Conservation (phyloP, 1,284 basidiomycete genomes). For the Sporisorium exsertum region DNA sequence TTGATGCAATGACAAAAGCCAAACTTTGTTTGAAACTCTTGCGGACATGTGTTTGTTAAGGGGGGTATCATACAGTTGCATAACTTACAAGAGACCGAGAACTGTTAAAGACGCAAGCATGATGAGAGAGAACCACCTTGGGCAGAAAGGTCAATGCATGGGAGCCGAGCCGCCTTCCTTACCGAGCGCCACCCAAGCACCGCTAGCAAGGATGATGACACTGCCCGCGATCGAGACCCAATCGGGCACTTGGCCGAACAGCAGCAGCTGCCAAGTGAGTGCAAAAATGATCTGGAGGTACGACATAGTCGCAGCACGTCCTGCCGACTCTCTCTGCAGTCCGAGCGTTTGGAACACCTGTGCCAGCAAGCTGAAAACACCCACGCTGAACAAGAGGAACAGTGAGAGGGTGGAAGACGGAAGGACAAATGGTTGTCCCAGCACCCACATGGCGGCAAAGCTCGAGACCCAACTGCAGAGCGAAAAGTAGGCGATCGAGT, state of each 20-base stretch:
- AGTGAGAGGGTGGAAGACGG: constrained; percentile 29
- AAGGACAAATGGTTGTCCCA: constrained; percentile 40
- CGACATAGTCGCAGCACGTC: constrained; percentile 46
- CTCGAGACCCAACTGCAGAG: constrained; percentile 75
- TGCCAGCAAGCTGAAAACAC: constrained; percentile 49
- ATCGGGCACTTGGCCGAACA: constrained; percentile 35
- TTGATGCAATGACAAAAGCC: not conserved
- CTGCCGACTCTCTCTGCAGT: constrained; percentile 54
- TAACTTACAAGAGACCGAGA: constrained; percentile 12
- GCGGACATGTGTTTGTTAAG: constrained; percentile 1
- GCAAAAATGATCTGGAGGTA: constrained; percentile 54
- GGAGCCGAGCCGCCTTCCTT: constrained; percentile 25
- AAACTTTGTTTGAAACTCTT: constrained; percentile 6
- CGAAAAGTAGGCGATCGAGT: constrained; percentile 78
- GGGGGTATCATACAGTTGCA: constrained; percentile 21
- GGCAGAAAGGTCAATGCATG: constrained; percentile 19
- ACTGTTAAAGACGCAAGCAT: not conserved
- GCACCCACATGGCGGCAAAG: constrained; percentile 64
- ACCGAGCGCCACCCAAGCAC: constrained; percentile 41
- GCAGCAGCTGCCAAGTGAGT: constrained; percentile 37
- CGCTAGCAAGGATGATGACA: constrained; percentile 41
- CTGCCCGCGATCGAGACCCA: constrained; percentile 40
- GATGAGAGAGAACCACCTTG: not conserved
- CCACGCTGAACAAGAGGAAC: constrained; percentile 41
- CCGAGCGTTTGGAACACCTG: constrained; percentile 57